phyloP scores from a whole-genome alignment of 1,284 basidiomycete genomes.

The Trichosporon sp. region DNA sequence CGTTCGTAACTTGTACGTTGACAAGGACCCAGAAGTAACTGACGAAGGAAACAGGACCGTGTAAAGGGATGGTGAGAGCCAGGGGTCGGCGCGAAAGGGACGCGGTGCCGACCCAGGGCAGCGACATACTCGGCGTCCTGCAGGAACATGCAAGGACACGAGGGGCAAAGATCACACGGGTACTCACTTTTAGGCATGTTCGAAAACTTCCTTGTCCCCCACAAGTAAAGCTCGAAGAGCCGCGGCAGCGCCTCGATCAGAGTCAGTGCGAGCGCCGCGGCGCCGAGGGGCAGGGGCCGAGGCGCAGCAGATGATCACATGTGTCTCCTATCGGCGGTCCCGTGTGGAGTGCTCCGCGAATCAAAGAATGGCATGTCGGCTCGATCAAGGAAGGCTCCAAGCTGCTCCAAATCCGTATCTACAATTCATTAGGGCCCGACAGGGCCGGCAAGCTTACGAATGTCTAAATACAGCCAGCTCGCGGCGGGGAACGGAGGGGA shows the following conservation, averaged over 20 bases:
- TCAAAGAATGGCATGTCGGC: no score
- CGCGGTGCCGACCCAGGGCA: background rate
- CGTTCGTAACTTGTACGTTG: background rate
- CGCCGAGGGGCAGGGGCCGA: no score
- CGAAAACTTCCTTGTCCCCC: background rate
- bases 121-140: background rate
- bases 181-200: background rate
- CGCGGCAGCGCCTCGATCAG: background rate
- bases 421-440: background rate
- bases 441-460: background rate
- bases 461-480: background rate
- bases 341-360: background rate
- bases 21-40: background rate
- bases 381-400: no score
- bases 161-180: background rate
- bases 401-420: background rate
- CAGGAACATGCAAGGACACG: no score
- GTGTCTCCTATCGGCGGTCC: no score
- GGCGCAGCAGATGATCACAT: background rate
- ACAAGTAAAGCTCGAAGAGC: background rate
- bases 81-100: background rate
- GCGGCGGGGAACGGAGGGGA: background rate
- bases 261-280: background rate
- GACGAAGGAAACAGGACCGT: background rate
- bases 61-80: background rate